phyloP scores from a whole-genome alignment of 305 asterid genomes.

The Lippia alba region DNA sequence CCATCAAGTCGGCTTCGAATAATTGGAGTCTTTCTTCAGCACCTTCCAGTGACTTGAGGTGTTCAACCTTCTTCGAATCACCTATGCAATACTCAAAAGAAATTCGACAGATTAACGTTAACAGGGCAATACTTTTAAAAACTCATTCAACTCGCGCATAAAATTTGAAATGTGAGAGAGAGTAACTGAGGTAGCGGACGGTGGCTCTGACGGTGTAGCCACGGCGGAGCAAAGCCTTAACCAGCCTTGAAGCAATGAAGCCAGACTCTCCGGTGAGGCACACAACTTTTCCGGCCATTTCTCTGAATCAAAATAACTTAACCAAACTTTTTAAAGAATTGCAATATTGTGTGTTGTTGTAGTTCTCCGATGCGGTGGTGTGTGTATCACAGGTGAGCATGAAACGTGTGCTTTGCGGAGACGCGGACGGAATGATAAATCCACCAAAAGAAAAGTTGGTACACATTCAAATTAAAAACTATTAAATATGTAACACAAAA shows the following conservation, averaged over 20 bases:
- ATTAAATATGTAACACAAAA: no score
- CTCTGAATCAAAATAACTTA: neutral
- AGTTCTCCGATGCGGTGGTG: neutral
- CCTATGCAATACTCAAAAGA: constrained; percentile 26
- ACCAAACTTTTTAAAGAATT: neutral
- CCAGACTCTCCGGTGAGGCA: constrained; percentile 43
- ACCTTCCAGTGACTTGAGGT: constrained; percentile 51
- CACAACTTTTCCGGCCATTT: neutral
- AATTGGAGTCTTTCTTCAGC: constrained; percentile 49
- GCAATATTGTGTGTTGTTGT: neutral
- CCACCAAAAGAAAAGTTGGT: no score
- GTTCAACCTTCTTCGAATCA: constrained; percentile 44
- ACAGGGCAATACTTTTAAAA: no score
- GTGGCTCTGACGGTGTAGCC: constrained; percentile 38
- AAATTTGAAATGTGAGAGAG: neutral
- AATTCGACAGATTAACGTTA: neutral
- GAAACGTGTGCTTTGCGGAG: no score
- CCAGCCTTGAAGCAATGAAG: constrained; percentile 37
- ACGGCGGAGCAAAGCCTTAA: constrained; percentile 30
- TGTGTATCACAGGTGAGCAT: no score
- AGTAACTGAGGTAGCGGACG: constrained; percentile 27
- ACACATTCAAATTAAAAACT: no score
- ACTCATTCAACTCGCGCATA: neutral
- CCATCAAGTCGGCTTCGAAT: constrained; percentile 41
- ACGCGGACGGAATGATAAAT: no score